Evolutionary conservation across 2,329 filamentous ascomycete genomes (phyloP), one percentile per base, ranked within the genome.

Genomic region (Fusarium tricinctum): DNA sequence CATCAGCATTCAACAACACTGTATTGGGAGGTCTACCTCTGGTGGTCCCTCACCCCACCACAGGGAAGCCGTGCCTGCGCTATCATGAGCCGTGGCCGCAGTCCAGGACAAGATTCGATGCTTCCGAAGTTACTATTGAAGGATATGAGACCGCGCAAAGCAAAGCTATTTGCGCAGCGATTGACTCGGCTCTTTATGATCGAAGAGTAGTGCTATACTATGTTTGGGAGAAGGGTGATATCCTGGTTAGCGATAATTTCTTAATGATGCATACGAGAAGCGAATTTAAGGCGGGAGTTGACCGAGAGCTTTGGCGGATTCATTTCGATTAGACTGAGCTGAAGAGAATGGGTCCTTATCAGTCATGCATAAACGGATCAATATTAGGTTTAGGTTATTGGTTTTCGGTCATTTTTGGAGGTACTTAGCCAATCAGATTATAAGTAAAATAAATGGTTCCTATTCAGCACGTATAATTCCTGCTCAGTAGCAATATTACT

Each of bases 61-160:
- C 82, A 0, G 78, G 77, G 0, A 75, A 78, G 14, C 81, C 83
- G 0, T 88, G 85, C 66, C 68, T 88, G 7, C 81, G 85, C 22
- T 88, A 84, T 70, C 85, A 87, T 59, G 83, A 88, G 66, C 83
- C 84, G 0, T 87, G 85, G 85, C 82, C 83, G 0, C 77, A 81
- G 44, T 78, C 76, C n/a, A 84, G 82, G 73, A 87, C 86, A 0
- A 77, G 76, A 15, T 87, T 86, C 44, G 81, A 84, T 9, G 79
- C 82, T 3, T 84, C 81, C 0, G 66, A 79, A 8, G 77, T 85
- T 0, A 75, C 69, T 0, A 81, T 86, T 22, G 83, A 85, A 23
- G 76, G 73, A 2, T 76, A 73, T 3, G 50, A 66, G 13, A 54
- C 68, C 8, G 23, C 73, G 0, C 78, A 81, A n/a, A 77, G 78